Evolutionary conservation across 108 stramenopile species (phyloP).

Genomic region (Fragilariopsis cylindrus): DNA sequence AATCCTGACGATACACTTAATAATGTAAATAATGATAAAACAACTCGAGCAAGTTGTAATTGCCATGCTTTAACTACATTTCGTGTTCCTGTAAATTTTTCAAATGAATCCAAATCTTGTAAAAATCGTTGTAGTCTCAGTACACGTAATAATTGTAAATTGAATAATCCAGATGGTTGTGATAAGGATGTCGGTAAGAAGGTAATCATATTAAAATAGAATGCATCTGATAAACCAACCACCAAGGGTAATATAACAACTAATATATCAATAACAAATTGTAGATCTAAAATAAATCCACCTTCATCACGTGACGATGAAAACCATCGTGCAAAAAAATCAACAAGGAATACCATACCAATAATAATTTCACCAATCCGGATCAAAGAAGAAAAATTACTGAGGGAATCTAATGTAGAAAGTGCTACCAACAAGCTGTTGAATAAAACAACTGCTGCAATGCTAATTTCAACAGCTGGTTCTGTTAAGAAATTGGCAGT

Average conservation of each 20-base stretch:
- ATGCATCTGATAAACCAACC: constrained; percentile 29
- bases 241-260: constrained; percentile 39
- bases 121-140: constrained; percentile 71
- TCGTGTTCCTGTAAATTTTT: constrained; percentile 29
- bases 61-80: constrained; percentile 57
- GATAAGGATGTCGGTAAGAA: constrained; percentile 19
- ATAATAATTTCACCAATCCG: constrained; percentile 49
- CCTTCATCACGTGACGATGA: constrained; percentile 24
- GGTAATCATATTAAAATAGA: constrained; percentile 42
- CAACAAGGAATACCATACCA: constrained; percentile 52
- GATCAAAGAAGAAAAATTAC: constrained; percentile 36
- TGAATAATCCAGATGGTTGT: constrained; percentile 52
- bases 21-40: constrained; percentile 66
- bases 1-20: constrained; percentile 74
- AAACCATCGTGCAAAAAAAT: constrained; percentile 68
- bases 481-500: constrained; percentile 30
- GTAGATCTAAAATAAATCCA: constrained; percentile 52
- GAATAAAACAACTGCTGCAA: constrained; percentile 12
- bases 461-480: constrained; percentile 21
- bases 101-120: constrained; percentile 60
- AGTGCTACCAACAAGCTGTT: constrained; percentile 30
- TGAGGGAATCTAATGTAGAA: constrained; percentile 25
- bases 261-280: constrained; percentile 55
- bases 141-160: constrained; percentile 62
- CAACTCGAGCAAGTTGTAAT: constrained; percentile 74